Evolutionary conservation across 2,329 filamentous ascomycete species (phyloP), one percentile per base, ranked within the genome.

Genomic region (Fusarium sororula): DNA sequence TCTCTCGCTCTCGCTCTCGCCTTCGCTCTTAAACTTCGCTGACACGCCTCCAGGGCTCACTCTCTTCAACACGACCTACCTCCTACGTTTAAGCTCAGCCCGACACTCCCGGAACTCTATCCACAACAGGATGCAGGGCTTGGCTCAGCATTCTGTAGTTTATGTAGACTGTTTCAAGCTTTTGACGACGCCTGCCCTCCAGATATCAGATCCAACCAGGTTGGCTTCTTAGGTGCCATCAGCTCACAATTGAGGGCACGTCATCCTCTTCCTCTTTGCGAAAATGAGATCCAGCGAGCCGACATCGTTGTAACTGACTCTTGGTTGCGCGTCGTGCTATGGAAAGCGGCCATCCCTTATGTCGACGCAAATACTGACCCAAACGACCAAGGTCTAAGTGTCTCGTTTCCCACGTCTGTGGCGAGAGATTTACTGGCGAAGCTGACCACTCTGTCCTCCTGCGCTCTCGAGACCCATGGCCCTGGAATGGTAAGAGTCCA

Each of bases 231-330:
- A 12, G 60, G 66, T 6, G 50, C 67, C 17, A 70, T 70, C 5
- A 70, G 68, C 17, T 55, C 66, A 15, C 60, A 66, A 32, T 17
- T 70, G 5, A 62, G 50, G n/a, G 20, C 42, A 6, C 42, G 42
- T 4, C 32, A 70, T 5, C 30, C 61, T 4, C 45, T 70, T 6
- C 66, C 66, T 5, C 37, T 42, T 6, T 70, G 54, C 17, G 60
- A 70, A 8, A 70, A 60, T n/a, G 68, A 70, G 20, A 35, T 70
- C 1, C 68, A 70, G 28, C 44, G 60, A 15, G 68, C 68, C 2
- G 68, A 70, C 12, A 64, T 70, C 3, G 60, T 70, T 15, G 68
- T 70, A 1, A 70, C 68, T 5, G 68, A 70, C 10, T 70, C 68
- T 5, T 70, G 68, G 68, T 14, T 70, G 2, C 61, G 68, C 6